Conservation (phyloP, 108 stramenopile species). For the Phaeodactylum tricornutum region DNA sequence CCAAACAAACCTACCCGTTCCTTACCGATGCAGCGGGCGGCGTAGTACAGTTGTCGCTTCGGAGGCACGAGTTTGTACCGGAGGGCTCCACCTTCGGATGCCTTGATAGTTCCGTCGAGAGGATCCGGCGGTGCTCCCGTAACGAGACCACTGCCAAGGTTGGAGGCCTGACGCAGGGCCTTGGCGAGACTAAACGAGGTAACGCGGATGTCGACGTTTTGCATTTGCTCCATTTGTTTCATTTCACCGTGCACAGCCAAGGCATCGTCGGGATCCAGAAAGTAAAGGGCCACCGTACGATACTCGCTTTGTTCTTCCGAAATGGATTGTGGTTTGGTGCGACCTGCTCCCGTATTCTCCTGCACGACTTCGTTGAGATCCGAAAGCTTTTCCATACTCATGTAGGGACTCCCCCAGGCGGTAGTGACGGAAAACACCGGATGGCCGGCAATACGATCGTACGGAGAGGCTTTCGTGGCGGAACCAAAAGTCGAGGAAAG, state of each 20-base stretch:
- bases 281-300: constrained; percentile 58
- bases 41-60: constrained; percentile 74
- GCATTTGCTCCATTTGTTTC: constrained; percentile 74
- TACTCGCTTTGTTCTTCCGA: constrained; percentile 41
- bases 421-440: constrained; percentile 83
- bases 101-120: constrained; percentile 38
- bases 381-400: constrained; percentile 62
- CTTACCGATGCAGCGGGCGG: constrained; percentile 60
- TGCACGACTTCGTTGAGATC: constrained; percentile 23
- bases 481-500: constrained; percentile 21
- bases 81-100: constrained; percentile 53
- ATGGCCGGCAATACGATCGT: constrained; percentile 64
- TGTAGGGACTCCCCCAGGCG: constrained; percentile 72
- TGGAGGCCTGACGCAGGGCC: constrained; percentile 53
- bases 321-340: constrained; percentile 2
- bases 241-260: constrained; percentile 57
- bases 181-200: constrained; percentile 51
- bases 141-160: constrained; percentile 57
- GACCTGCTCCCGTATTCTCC: constrained; percentile 1
- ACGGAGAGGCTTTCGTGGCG: constrained; percentile 30
- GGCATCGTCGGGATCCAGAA: constrained; percentile 77
- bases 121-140: constrained; percentile 64
- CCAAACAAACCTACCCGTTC: constrained; percentile 68
- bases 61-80: constrained; percentile 80
- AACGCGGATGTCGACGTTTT: constrained; percentile 50